Evolutionary conservation across 345 rosid genomes (phyloP).

Genomic region (Murraya koenigii): DNA sequence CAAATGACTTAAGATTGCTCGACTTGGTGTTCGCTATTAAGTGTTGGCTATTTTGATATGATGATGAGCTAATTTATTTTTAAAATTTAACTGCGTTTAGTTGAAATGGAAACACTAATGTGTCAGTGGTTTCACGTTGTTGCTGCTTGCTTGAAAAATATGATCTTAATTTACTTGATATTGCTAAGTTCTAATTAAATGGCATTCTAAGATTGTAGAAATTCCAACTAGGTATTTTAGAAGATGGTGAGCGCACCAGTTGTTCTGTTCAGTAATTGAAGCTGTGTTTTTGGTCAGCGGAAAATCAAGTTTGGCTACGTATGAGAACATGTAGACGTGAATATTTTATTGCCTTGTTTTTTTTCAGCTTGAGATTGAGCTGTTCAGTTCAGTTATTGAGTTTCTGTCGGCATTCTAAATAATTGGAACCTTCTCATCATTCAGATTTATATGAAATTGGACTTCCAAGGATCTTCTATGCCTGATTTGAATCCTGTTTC

Average conservation of each 20-base stretch:
- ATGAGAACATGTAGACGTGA: not conserved
- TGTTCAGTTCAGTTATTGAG: not conserved
- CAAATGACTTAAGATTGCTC: not conserved
- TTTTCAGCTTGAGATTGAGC: not conserved
- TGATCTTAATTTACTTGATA: not conserved
- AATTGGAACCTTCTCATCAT: not conserved
- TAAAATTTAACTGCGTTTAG: not conserved
- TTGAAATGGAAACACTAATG: not conserved
- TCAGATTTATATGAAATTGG: not conserved
- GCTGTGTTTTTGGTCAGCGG: not conserved
- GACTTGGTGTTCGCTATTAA: not conserved
- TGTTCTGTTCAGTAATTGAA: not conserved
- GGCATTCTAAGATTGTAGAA: not conserved
- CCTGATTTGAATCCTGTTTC: not conserved
- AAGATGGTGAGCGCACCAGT: not conserved
- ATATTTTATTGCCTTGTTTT: not conserved
- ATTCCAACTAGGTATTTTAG: not conserved
- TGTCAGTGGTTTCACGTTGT: not conserved
- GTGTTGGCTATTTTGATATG: slow-evolving; percentile 2
- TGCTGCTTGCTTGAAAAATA: not conserved
- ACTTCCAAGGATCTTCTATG: not conserved
- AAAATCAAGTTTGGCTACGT: not conserved
- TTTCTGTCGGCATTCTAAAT: not conserved
- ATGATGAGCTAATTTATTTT: not conserved
- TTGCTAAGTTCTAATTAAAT: not conserved